phyloP scores from a whole-genome alignment of 2,329 filamentous ascomycete species.

The Ophiocordyceps sinensis region DNA sequence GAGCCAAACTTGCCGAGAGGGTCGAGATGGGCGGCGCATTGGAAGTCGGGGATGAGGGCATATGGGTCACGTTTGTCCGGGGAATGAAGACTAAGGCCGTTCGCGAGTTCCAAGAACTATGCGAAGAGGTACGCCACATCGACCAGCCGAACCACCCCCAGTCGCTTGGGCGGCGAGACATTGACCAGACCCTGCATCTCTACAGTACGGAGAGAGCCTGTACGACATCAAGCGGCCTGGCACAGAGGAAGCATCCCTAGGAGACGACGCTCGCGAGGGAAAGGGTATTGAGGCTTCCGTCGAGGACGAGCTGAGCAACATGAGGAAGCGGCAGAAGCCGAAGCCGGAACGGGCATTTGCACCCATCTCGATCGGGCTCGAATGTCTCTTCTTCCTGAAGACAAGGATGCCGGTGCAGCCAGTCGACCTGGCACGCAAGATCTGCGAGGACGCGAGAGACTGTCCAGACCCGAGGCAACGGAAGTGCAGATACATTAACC shows the following conservation, averaged over 20 bases:
- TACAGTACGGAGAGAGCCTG: conserved; percentile 49
- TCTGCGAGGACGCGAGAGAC: conserved; percentile 38
- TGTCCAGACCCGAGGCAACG: conserved; percentile 26
- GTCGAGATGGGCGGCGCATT: conserved; percentile 31
- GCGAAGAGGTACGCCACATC: conserved; percentile 42
- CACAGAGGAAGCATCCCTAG: conserved; percentile 16
- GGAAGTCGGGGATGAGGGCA: conserved; percentile 55
- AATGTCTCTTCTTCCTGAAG: conserved; percentile 49
- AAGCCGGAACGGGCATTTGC: conserved; percentile 34
- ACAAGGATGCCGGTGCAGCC: conserved; percentile 41
- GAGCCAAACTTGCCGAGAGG: conserved; percentile 29
- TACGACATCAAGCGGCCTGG: conserved; percentile 34
- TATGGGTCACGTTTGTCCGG: conserved; percentile 67
- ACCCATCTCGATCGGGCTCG: conserved; percentile 39
- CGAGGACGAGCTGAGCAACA: conserved; percentile 51
- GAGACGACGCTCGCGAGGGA: conserved; percentile 27
- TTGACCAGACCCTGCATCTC: conserved; percentile 4
- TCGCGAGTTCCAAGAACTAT: conserved; percentile 49
- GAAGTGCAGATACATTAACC: conserved; percentile 44
- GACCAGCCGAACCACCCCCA: background rate
- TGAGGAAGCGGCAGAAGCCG: conserved; percentile 31
- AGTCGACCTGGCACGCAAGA: conserved; percentile 34
- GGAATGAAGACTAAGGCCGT: conserved; percentile 57
- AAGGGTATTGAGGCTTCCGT: conserved; percentile 64
- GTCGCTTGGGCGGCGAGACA: background rate